These are phyloP conservation scores for Tetradesmus lagerheimii DNA, from an alignment of 139 green algal genomes.

Conservation along the genomic window DNA sequence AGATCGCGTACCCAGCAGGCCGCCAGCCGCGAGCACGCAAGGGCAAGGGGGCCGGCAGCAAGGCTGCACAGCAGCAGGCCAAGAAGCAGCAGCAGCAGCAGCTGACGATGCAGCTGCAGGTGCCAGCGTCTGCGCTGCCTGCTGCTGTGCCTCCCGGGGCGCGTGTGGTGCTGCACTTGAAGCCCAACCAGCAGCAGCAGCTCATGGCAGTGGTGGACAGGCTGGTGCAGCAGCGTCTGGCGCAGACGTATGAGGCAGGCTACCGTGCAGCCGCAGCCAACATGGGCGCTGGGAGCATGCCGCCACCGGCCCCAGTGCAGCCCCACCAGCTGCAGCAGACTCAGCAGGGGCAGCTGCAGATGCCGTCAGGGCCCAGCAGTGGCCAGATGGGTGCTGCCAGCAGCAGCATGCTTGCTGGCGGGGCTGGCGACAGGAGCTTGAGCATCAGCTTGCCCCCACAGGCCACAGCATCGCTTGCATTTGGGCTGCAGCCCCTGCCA, in stretches of 20 bases:
- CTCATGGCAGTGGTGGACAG: slow-evolving; percentile 5
- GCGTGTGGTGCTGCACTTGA: neutral
- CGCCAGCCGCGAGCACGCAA: neutral
- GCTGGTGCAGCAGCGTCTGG: slow-evolving; percentile 14
- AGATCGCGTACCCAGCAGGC: neutral
- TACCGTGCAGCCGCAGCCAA: neutral
- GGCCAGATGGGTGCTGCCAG: neutral
- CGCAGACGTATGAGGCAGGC: slow-evolving; percentile 10
- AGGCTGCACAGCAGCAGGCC: neutral
- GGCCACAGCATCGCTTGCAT: neutral
- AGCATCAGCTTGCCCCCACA: neutral
- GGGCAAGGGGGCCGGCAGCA: neutral
- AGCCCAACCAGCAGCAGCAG: slow-evolving; percentile 27
- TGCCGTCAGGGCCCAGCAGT: neutral
- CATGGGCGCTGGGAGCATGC: neutral
- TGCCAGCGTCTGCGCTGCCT: neutral
- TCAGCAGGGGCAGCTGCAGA: neutral
- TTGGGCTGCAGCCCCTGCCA: neutral
- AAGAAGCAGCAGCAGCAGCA: neutral
- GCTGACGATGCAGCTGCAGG: neutral
- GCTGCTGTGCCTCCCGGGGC: neutral
- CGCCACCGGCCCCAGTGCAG: neutral
- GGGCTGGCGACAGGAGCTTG: neutral
- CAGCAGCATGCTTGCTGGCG: neutral
- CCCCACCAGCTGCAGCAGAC: neutral